Evolutionary conservation across 305 asterid species (phyloP).

Genomic region (Rubia tinctorum): DNA sequence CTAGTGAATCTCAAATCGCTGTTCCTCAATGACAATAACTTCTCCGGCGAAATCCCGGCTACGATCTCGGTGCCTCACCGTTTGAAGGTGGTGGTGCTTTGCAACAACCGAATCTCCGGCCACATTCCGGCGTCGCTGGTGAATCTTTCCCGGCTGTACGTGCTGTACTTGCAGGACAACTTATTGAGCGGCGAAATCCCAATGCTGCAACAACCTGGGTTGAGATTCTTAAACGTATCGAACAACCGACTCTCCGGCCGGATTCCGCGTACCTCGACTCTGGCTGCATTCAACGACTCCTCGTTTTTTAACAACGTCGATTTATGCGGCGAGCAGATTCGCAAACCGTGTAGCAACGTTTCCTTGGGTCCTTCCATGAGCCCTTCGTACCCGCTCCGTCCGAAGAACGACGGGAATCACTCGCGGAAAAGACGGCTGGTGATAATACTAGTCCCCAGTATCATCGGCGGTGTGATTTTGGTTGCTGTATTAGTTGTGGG

Average conservation of each 20-base stretch:
- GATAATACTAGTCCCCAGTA: slow-evolving; percentile 33
- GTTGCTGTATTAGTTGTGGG: slow-evolving; percentile 24
- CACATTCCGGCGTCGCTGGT: slow-evolving; percentile 48
- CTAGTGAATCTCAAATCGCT: slow-evolving; percentile 73
- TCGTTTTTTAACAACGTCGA: slow-evolving; percentile 52
- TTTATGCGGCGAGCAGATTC: slow-evolving; percentile 53
- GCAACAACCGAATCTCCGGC: slow-evolving; percentile 62
- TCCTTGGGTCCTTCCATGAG: slow-evolving; percentile 38
- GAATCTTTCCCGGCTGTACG: slow-evolving; percentile 46
- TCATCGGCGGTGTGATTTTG: slow-evolving; percentile 43
- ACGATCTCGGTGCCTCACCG: slow-evolving; percentile 58
- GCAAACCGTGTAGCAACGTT: slow-evolving; percentile 28
- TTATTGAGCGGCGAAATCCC: slow-evolving; percentile 66
- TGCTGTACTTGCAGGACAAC: slow-evolving; percentile 69
- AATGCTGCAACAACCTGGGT: slow-evolving; percentile 51
- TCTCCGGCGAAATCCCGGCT: slow-evolving; percentile 61
- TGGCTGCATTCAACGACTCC: slow-evolving; percentile 48
- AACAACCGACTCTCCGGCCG: slow-evolving; percentile 61
- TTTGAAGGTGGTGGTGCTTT: slow-evolving; percentile 54
- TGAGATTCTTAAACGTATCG: slow-evolving; percentile 79
- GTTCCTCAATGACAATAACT: slow-evolving; percentile 56
- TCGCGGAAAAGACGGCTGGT: slow-evolving; percentile 37
- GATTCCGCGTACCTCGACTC: slow-evolving; percentile 49
- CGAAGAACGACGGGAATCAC: slow-evolving; percentile 18
- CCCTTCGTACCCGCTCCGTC: slow-evolving; percentile 43